Conservation (phyloP, 2,329 filamentous ascomycete genomes). For the Thielaviopsis populi region DNA sequence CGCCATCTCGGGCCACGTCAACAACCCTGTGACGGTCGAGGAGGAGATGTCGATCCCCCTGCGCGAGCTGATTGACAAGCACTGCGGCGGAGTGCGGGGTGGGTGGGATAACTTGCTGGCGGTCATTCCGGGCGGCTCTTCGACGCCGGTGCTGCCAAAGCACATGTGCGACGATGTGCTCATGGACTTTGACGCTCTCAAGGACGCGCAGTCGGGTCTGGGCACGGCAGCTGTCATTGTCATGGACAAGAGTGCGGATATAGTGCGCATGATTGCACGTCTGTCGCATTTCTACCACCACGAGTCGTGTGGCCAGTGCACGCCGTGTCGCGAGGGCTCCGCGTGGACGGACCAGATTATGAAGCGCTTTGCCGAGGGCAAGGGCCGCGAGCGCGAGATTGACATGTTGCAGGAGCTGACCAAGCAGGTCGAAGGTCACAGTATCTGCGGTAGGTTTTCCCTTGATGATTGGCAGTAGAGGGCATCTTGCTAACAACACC, state of each 20-base stretch:
- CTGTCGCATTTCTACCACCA: slow-evolving; percentile 96
- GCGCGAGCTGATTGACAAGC: slow-evolving; percentile 90
- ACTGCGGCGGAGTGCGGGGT: slow-evolving; percentile 90
- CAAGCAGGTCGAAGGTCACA: slow-evolving; percentile 98
- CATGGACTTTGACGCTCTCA: slow-evolving; percentile 98
- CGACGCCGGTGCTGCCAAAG: slow-evolving; percentile 89
- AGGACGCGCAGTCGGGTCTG: slow-evolving; percentile 93
- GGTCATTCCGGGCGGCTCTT: slow-evolving; percentile 90
- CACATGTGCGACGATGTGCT: slow-evolving; percentile 80
- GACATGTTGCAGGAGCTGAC: slow-evolving; percentile 99
- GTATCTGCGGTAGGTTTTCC: slow-evolving; percentile 66
- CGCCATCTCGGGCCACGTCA: slow-evolving; percentile 97
- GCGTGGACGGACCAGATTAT: slow-evolving; percentile 99
- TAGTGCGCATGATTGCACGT: slow-evolving; percentile 84
- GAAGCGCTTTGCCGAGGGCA: slow-evolving; percentile 84
- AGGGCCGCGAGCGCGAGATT: slow-evolving; percentile 80
- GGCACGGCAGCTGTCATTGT: slow-evolving; percentile 96
- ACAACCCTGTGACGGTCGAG: slow-evolving; percentile 95
- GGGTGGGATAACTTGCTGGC: slow-evolving; percentile 97
- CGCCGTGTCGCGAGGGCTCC: slow-evolving; percentile 95
- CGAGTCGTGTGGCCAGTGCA: slow-evolving; percentile 97
- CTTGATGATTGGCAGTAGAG: background rate
- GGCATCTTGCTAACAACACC: slow-evolving; percentile 22
- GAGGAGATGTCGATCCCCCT: slow-evolving; percentile 99
- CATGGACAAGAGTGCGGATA: slow-evolving; percentile 96